Conservation (phyloP, 1,139 yeast genomes). For the Spencermartinsiella ligniputridi region DNA sequence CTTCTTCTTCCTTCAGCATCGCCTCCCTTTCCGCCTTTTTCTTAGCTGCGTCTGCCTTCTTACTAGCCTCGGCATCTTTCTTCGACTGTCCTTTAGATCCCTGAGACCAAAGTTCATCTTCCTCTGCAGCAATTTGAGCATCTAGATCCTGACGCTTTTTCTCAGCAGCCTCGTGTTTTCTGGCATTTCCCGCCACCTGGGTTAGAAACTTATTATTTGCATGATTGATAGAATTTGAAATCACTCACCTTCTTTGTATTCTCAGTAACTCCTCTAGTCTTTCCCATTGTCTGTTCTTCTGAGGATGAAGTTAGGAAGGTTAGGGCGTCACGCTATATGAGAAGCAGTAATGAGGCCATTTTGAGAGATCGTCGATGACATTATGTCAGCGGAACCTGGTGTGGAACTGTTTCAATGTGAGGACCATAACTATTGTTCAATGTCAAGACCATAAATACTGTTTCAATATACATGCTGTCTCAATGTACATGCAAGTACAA, state of each 20-base stretch:
- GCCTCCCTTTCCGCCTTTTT: constrained; percentile 43
- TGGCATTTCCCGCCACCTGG: constrained; percentile 62
- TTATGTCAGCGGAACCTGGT: too few species aligned
- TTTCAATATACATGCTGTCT: too few species aligned
- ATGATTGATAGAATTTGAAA: neutral
- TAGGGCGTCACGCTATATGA: too few species aligned
- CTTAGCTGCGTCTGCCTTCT: constrained; percentile 38
- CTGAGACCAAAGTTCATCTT: constrained; percentile 63
- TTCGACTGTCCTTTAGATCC: constrained; percentile 73
- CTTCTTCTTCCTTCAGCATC: constrained; percentile 58
- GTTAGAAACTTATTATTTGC: neutral
- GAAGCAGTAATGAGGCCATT: too few species aligned
- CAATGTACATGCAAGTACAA: too few species aligned
- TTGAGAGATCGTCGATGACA: too few species aligned
- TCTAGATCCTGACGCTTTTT: constrained; percentile 55
- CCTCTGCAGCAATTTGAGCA: constrained; percentile 47
- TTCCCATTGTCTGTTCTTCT: constrained; percentile 51
- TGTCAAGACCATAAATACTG: too few species aligned
- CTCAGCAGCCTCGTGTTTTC: constrained; percentile 63
- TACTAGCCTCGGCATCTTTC: constrained; percentile 49
- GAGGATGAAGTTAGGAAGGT: too few species aligned
- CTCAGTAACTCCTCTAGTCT: constrained; percentile 47
- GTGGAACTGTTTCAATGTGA: too few species aligned
- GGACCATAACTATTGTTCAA: too few species aligned
- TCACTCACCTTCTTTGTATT: constrained; percentile 47